Evolutionary conservation across 1,284 basidiomycete genomes (phyloP).

Genomic region (Fomitopsis schrenkii): DNA sequence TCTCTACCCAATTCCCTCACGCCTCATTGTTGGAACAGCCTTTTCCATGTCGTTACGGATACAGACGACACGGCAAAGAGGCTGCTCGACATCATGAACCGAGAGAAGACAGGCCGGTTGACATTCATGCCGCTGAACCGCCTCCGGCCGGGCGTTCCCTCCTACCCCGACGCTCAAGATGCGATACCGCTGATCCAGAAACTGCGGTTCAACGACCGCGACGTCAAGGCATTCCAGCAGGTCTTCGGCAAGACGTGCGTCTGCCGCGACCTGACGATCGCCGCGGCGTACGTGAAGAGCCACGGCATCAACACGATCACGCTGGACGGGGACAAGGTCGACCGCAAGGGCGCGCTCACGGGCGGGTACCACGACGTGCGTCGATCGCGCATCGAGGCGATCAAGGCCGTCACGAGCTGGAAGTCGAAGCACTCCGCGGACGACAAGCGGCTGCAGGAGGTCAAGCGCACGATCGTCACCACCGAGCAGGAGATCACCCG

Average conservation of each 20-base stretch:
- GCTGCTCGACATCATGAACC: conserved; percentile 89
- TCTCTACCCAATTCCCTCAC: neutral
- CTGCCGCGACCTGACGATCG: conserved; percentile 88
- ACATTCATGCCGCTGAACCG: conserved; percentile 99
- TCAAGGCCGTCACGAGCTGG: conserved; percentile 80
- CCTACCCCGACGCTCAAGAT: conserved; percentile 77
- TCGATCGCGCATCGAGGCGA: conserved; percentile 85
- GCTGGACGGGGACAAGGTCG: conserved; percentile 95
- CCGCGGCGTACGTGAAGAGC: conserved; percentile 91
- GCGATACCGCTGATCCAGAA: conserved; percentile 87
- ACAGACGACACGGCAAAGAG: conserved; percentile 88
- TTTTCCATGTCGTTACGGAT: conserved; percentile 98
- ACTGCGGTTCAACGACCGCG: conserved; percentile 71
- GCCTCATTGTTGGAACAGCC: conserved; percentile 37
- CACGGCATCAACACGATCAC: conserved; percentile 97
- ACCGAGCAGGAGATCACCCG: conserved; percentile 89
- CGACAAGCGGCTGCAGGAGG: conserved; percentile 63
- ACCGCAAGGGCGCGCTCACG: conserved; percentile 92
- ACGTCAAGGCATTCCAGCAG: conserved; percentile 88
- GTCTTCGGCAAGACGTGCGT: conserved; percentile 99
- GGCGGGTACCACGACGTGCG: conserved; percentile 95
- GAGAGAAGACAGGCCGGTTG: conserved; percentile 89
- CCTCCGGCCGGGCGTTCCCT: conserved; percentile 73
- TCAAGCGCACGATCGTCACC: conserved; percentile 63
- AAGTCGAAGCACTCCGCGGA: conserved; percentile 69